A percentile compares a stretch with the other conserved stretches of the same genome.
phyloP scores from a whole-genome alignment of 257 asterid species.

The Leonotis leonurus region DNA sequence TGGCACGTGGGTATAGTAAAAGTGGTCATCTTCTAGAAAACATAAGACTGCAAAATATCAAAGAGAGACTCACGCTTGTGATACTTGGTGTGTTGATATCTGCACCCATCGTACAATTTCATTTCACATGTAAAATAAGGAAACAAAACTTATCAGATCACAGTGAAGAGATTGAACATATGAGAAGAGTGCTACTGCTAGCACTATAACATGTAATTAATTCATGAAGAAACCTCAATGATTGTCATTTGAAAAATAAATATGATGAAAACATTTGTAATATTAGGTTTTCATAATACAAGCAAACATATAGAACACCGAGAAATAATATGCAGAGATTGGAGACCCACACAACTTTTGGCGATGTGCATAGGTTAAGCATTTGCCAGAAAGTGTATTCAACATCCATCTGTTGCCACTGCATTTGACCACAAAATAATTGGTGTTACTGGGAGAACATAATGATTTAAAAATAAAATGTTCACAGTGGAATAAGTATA shows the following conservation, averaged over 20 bases:
- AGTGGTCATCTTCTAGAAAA: no score
- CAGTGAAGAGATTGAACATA: background rate
- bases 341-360: conserved; percentile 95
- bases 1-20: no score
- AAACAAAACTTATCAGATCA: conserved; percentile 25
- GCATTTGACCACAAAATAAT: conserved; percentile 25
- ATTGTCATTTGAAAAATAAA: background rate
- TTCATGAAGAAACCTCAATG: background rate
- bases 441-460: conserved; percentile 15
- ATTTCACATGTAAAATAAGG: conserved; percentile 43
- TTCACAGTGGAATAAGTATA: background rate
- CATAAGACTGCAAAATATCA: background rate
- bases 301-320: conserved; percentile 13
- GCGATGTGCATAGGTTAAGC: conserved; percentile 94
- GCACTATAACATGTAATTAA: background rate
- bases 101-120: conserved; percentile 35
- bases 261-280: background rate
- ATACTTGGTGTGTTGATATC: conserved; percentile 97
- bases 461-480: conserved; percentile 3
- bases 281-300: conserved; percentile 1
- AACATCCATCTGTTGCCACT: conserved; percentile 99
- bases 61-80: conserved; percentile 85
- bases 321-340: conserved; percentile 15
- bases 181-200: background rate
- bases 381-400: conserved; percentile 99